Evolutionary conservation across 164 flowering plant species (phyloP), one percentile per base, ranked within the genome.

Genomic region (Piper betle): DNA sequence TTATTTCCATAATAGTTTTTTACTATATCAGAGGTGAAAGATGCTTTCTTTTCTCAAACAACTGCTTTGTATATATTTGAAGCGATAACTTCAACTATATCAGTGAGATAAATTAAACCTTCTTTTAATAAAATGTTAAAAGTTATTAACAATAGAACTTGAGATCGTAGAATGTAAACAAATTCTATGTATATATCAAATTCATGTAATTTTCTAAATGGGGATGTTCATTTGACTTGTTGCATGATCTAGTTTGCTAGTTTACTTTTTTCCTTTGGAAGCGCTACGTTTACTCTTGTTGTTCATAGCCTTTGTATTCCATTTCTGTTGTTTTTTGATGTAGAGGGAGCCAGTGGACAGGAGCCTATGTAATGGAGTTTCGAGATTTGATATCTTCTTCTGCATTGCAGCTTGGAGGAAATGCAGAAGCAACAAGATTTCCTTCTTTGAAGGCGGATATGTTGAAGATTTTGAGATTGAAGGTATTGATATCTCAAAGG

Each of bases 341-440:
- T 69, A 90, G 96, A 67, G 94, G 94, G 69, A 82, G 90, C 58
- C 80, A 82, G 67, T 93, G 98, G 98, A 89, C 91, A 4, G 97
- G 98, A 66, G 84, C 56, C 37, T 93, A 93, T 73, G 73, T 78
- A 39, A 75, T 81, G 82, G 94, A 85, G 71, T 93, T 93, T 71
- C 74, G 69, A 10, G 79, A 89, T 71, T 67, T 93, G 74, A 73
- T 93, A 57, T 39, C 68, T 66, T 75, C 79, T 52, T 55, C 81
- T 64, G 64, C 78, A 11, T 37, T 33, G 10, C 78, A 73, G 68
- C 74, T 39, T 42, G 62, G 42, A n/a, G 46, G 65, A n/a, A 61
- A 62, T 42, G 46, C 46, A 5, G 81, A 76, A 71, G 97, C 81
- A 79, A 85, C 93, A 38, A 85, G 98, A 15, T 92, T 80, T 81